Base-by-base conservation (phyloP, 192 early-diverging fungal species). In the Entomortierella beljakovae region DNA sequence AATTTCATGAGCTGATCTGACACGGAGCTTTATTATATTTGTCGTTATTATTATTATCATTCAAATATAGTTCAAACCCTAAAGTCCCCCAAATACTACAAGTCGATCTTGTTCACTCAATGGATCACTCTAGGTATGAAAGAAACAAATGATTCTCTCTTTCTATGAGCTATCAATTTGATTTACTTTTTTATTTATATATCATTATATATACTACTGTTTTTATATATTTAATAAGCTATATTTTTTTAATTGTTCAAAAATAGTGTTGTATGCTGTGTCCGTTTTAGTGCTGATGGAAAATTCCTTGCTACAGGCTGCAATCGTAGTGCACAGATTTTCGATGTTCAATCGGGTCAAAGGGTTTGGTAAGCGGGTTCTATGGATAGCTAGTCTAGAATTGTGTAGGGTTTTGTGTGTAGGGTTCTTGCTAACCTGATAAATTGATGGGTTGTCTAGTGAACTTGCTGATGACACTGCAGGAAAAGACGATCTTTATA, bases 201-300 rank as follows among this genome's bases (percentile, higher is more conserved):
- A 71, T 86, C 13, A 62, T n/a, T n/a, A n/a, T n/a, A n/a, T n/a
- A n/a, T n/a, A n/a, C n/a, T n/a, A n/a, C n/a, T n/a, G n/a, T n/a
- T n/a, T n/a, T n/a, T n/a, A n/a, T n/a, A n/a, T n/a, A n/a, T n/a
- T n/a, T n/a, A n/a, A n/a, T n/a, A n/a, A n/a, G n/a, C 80, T 38
- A 61, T 80, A 59, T 75, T 53, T 20, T 76, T 91, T 53, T 85
- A 89, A 51, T 49, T 50, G 9, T 50, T 13, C 13, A 9, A 9
- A 6, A 40, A 46, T 61, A 95, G 94, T 72, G 97, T 99, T 20
- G 97, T 99, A 8, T 99, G 97, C 83, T 99, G 96, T 77, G 95
- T 98, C 49, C 94, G 94, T 62, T 99, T 99, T 69, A 97, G 95
- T 60, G 86, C 90, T 20, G 96, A 98, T 76, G 97, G 97, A 49